A percentile compares a stretch with the other conserved stretches of the same genome.
phyloP scores from a whole-genome alignment of 345 rosid genomes.

The Pistacia integerrima region DNA sequence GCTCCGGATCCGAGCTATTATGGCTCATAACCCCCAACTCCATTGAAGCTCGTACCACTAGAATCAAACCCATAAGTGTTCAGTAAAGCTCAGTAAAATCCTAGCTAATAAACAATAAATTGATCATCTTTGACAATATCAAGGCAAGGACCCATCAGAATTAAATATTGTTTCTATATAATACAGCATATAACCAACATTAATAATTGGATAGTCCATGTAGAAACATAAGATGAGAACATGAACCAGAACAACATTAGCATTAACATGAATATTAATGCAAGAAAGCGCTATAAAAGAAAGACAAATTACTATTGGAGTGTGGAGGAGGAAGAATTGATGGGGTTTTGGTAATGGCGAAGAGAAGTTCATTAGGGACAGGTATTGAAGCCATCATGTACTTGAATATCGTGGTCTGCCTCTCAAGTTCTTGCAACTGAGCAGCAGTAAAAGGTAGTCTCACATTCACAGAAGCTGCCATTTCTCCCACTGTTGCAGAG shows the following conservation, averaged over 20 bases:
- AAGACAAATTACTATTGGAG: conserved; percentile 27
- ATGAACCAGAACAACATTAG: background rate
- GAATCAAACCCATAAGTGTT: background rate
- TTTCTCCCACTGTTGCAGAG: conserved; percentile 38
- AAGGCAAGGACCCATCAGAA: background rate
- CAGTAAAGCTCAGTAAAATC: background rate
- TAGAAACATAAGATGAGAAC: background rate
- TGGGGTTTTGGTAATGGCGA: conserved; percentile 37
- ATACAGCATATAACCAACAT: too few species aligned
- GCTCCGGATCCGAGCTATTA: conserved; percentile 49
- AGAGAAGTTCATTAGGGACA: conserved; percentile 58
- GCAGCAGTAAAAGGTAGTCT: conserved; percentile 53
- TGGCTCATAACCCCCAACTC: conserved; percentile 38
- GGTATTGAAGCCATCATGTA: conserved; percentile 57
- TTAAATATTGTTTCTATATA: background rate
- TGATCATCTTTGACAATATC: background rate
- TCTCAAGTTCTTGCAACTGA: conserved; percentile 65
- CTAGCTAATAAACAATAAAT: background rate
- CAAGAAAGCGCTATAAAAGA: background rate
- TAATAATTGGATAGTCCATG: too few species aligned
- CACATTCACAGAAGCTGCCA: conserved; percentile 38
- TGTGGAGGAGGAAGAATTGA: conserved; percentile 22
- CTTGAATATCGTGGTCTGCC: conserved; percentile 53
- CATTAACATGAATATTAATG: background rate
- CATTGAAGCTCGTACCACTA: conserved; percentile 23